Base-by-base conservation (phyloP, 176 grass and related monocot genomes). In the Saccharum spontaneum region DNA sequence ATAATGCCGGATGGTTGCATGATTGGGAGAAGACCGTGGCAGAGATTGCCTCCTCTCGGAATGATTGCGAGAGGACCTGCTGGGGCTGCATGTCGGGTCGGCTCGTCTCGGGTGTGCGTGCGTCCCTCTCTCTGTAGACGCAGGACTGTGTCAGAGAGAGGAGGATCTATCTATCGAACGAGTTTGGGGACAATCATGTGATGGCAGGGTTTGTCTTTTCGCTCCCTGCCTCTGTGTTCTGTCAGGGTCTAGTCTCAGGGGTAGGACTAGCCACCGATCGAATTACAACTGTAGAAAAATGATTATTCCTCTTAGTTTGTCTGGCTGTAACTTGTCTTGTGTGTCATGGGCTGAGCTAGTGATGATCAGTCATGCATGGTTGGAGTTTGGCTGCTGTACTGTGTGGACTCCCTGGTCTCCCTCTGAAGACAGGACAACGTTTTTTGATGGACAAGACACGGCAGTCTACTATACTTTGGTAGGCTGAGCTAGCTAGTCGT, bases 31-130 rank as follows among this genome's bases (percentile, higher is more conserved):
- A 62, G 85, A 90, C 89, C 76, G 40, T 87, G 85, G 62, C 85
- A 87, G 85, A 90, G 69, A 80, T 90, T 90, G 89, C 62, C 36
- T 63, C 39, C 15, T 28, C 46, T 17, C 46, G 31, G 64, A 80
- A 87, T 87, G 76, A 87, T 87, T 90, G 76, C 49, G 46, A 67
- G 68, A 75, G 37, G 94, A 96, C 88, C 71, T 86, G 90, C 90
- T 88, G 95, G 87, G 78, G 67, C 33, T 50, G 23, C 16, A 59
- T 90, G 89, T 83, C 75, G 18, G 55, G 8, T n/a, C 20, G 20
- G 6, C 20, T 55, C 52, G 52, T 20, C 52, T 55, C 52, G 54
- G 20, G 14, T 10, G 24, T 20, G 40, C 17, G 28, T 40, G 39
- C 18, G 3, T 67, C 46, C 28, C 24, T 40, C 26, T 43, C 69